Evolutionary conservation across 768 basidiomycete species (phyloP), one percentile per base, ranked within the genome.

Genomic region (Boletus pseudopeckii): DNA sequence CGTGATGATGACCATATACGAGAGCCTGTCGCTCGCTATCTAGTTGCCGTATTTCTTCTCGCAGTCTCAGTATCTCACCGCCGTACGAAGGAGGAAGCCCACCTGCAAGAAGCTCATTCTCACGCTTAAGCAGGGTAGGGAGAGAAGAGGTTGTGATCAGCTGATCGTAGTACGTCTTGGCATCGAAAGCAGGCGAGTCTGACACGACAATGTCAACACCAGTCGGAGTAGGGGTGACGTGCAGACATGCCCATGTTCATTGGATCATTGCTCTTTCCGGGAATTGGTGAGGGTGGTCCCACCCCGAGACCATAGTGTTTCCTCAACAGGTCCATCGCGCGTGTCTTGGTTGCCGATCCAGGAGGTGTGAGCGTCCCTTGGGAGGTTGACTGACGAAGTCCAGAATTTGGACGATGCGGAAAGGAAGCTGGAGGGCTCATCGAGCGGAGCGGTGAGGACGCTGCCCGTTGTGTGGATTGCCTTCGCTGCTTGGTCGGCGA

Each of bases 1-100:
- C 94, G 54, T 94, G 92, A 63, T 97, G 94, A 64, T 95, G 93
- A 62, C 95, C 93, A 66, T 97, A 97, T 11, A 97, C 93, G 41
- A 97, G 76, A 9, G 89, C 88, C 69, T 97, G 93, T 22, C 91
- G 76, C 64, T 96, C 93, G 63, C 87, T 83, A 52, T 96, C 92
- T 14, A 97, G 72, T 57, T 92, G 82, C 32, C 90, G 79, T 54
- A 97, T 95, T 69, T 96, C 94, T 93, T 39, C 22, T 36, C 15
- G 37, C 11, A 43, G 38, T 13, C 36, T 62, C 28, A 65, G 55
- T 30, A 54, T 50, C 37, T 42, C 30, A 30, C 17, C 3, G 7
- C 33, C 13, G 4, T 17, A 18, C 28, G 20, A 30, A 41, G 39
- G 37, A 14, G 22, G 13, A 22, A 20, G 56, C 62, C 13, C 48